A percentile compares a stretch with the other conserved stretches of the same genome.
These are phyloP conservation scores for Clarireedia sp. DNA, from an alignment of 2,329 filamentous ascomycete species.

Conservation along the genomic window DNA sequence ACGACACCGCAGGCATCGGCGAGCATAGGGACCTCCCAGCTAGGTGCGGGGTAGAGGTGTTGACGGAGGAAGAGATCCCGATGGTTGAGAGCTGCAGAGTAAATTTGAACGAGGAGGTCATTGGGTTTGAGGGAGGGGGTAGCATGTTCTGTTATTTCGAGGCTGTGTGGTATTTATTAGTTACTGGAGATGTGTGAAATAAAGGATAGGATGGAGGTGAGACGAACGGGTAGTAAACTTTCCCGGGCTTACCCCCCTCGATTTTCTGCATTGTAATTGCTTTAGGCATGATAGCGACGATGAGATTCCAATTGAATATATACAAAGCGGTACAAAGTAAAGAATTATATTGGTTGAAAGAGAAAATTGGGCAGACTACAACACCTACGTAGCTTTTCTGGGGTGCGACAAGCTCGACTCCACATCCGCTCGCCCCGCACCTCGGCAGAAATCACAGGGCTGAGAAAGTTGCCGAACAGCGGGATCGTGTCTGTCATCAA, in stretches of 20 bases:
- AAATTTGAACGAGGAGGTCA: conserved; percentile 68
- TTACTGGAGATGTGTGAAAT: not conserved
- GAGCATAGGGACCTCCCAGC: conserved; percentile 70
- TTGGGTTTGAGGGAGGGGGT: conserved; percentile 54
- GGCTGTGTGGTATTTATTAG: conserved; percentile 20
- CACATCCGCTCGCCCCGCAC: not conserved
- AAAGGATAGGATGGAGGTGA: conserved; percentile 24
- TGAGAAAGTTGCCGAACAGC: not conserved
- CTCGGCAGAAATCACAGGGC: not conserved
- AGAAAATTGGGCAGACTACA: too few species aligned
- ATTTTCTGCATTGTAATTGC: conserved; percentile 47
- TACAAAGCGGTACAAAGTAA: not conserved
- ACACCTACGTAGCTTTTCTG: too few species aligned
- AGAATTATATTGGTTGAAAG: not conserved
- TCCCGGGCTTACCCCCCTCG: conserved; percentile 68
- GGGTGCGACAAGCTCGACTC: not conserved
- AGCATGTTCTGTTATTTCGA: conserved; percentile 53
- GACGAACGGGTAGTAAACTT: conserved; percentile 88
- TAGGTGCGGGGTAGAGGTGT: conserved; percentile 79
- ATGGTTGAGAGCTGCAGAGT: conserved; percentile 83
- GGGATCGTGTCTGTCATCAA: too few species aligned
- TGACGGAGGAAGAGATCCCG: conserved; percentile 92
- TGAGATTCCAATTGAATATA: not conserved
- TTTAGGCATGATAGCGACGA: conserved; percentile 21
- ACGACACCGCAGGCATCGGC: conserved; percentile 78